phyloP scores from a whole-genome alignment of 345 rosid species.

The Eucalyptus brandiana region DNA sequence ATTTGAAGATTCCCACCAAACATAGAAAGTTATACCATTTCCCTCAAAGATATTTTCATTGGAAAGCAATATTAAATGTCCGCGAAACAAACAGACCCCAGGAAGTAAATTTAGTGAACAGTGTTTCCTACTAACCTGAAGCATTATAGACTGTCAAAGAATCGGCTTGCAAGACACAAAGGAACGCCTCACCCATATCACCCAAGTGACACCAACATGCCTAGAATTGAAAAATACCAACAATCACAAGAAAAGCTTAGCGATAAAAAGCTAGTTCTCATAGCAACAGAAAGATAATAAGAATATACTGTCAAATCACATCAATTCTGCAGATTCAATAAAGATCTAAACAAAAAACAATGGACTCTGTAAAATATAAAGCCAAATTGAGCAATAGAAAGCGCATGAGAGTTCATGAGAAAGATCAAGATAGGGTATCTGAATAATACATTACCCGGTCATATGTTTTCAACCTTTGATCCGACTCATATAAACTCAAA shows the following conservation, averaged over 20 bases:
- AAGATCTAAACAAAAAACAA: background rate
- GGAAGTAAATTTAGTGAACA: background rate
- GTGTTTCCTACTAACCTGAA: constrained; percentile 41
- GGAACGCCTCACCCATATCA: constrained; percentile 47
- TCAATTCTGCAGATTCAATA: background rate
- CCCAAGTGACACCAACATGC: constrained; percentile 87
- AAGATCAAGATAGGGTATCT: background rate
- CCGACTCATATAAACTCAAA: background rate
- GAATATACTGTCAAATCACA: background rate
- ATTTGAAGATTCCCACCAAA: background rate
- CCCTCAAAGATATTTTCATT: background rate
- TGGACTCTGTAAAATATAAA: background rate
- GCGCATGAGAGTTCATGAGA: background rate
- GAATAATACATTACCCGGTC: background rate
- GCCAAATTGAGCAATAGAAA: background rate
- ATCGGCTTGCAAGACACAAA: constrained; percentile 66
- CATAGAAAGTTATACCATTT: background rate
- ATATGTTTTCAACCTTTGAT: background rate
- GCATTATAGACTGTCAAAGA: constrained; percentile 58
- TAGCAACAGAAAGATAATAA: background rate
- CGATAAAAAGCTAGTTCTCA: background rate
- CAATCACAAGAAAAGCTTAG: background rate
- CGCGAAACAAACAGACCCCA: background rate
- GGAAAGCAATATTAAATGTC: background rate
- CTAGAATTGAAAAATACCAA: constrained; percentile 12